Evolutionary conservation across 2,329 filamentous ascomycete species (phyloP).

Genomic region (Myriangium duriaei): DNA sequence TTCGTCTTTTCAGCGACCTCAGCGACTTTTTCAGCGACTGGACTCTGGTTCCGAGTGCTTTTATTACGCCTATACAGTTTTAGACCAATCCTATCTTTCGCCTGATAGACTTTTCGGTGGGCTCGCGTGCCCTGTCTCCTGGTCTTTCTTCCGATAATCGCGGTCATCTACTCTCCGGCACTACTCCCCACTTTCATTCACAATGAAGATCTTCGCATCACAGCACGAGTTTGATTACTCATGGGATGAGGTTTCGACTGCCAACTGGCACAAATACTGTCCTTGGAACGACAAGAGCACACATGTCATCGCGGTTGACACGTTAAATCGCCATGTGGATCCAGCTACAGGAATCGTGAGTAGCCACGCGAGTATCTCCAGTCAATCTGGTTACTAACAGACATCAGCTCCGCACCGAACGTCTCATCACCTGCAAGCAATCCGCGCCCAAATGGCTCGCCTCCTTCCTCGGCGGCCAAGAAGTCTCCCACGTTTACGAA

Average conservation of each 20-base stretch:
- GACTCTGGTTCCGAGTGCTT: no score
- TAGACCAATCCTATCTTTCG: no score
- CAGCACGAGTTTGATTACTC: constrained; percentile 89
- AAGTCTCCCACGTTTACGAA: constrained; percentile 85
- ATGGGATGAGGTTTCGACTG: constrained; percentile 94
- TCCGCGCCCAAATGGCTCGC: constrained; percentile 70
- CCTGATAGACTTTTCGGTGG: no score
- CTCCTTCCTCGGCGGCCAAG: constrained; percentile 63
- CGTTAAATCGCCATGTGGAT: constrained; percentile 60
- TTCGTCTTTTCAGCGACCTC: not conserved
- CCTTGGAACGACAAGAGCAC: constrained; percentile 99
- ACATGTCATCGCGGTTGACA: constrained; percentile 93
- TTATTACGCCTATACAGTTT: no score
- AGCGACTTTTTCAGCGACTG: not conserved
- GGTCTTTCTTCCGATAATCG: constrained; percentile 1
- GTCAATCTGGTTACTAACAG: constrained; percentile 11
- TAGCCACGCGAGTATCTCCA: constrained; percentile 14
- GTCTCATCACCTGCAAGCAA: constrained; percentile 51
- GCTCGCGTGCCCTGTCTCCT: not conserved
- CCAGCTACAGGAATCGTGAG: constrained; percentile 53
- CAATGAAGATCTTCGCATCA: constrained; percentile 93
- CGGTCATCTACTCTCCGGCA: no score
- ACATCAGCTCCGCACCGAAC: constrained; percentile 54
- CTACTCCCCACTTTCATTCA: no score
- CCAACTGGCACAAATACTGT: constrained; percentile 98